Conservation (phyloP, 208 protist species). For the Leishmania turanica region DNA sequence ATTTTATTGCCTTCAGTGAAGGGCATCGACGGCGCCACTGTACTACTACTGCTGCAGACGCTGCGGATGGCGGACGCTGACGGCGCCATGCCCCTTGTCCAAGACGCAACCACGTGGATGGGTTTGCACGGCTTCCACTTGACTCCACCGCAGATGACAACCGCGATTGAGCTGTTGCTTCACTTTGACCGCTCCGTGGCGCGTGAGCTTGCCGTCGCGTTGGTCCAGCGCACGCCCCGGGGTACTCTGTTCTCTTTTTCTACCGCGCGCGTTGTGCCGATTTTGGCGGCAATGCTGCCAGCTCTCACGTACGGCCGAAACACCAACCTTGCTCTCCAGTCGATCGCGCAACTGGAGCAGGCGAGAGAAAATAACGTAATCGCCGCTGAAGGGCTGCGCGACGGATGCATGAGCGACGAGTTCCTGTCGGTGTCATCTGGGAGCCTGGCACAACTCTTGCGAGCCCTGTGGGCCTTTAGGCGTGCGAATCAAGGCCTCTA, state of each 20-base stretch:
- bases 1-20: conserved; percentile 35
- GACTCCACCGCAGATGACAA: background rate
- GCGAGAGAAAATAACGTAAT: background rate
- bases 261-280: background rate
- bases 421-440: background rate
- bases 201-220: background rate
- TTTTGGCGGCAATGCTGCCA: conserved; percentile 8
- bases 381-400: conserved; percentile 8
- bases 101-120: conserved; percentile 55
- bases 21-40: conserved; percentile 40
- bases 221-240: conserved; percentile 1
- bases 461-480: conserved; percentile 3
- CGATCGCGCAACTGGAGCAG: background rate
- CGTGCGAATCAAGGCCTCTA: background rate
- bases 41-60: conserved; percentile 45
- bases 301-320: conserved; percentile 1
- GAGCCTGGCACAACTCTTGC: conserved; percentile 12
- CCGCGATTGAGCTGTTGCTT: conserved; percentile 15
- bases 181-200: conserved; percentile 15
- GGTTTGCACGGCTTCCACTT: conserved; percentile 14
- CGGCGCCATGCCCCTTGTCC: conserved; percentile 31
- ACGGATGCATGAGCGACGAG: conserved; percentile 9
- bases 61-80: conserved; percentile 37
- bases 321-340: background rate
- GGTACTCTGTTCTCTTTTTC: conserved; percentile 4